Evolutionary conservation across 768 basidiomycete genomes (phyloP).

Genomic region (Auricularia sp.): DNA sequence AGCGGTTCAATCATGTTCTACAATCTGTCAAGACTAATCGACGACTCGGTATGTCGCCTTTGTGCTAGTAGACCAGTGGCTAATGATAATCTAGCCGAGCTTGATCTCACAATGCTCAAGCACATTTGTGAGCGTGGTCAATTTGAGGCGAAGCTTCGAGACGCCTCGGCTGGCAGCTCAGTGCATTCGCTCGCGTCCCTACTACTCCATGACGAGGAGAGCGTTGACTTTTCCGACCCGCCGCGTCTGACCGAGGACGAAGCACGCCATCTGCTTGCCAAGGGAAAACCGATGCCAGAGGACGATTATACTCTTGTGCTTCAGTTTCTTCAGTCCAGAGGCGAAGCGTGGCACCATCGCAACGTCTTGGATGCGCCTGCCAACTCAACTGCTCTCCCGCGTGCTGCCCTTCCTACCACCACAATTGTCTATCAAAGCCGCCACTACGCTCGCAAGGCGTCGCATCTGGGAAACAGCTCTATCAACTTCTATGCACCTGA

Average conservation of each 20-base stretch:
- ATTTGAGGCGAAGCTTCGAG: background rate
- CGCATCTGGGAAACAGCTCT: background rate
- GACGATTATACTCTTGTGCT: background rate
- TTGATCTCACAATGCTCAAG: background rate
- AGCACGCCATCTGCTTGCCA: background rate
- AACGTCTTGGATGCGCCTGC: background rate
- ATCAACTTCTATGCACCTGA: background rate
- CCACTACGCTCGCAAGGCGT: background rate
- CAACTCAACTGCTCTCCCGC: background rate
- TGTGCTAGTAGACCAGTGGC: background rate
- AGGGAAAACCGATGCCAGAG: background rate
- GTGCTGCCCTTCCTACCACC: background rate
- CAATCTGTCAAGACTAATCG: background rate
- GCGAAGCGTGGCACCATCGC: background rate
- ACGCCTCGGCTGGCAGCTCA: background rate
- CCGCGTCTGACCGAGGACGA: background rate
- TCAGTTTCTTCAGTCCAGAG: background rate
- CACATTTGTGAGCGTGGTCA: background rate
- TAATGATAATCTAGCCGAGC: background rate
- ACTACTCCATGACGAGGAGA: background rate
- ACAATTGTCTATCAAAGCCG: background rate
- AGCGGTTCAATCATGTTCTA: background rate
- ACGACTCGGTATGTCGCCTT: background rate
- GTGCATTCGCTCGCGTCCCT: background rate
- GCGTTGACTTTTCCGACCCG: background rate